phyloP scores from a whole-genome alignment of 495 filamentous ascomycete genomes.

The Talaromyces thailandensis region DNA sequence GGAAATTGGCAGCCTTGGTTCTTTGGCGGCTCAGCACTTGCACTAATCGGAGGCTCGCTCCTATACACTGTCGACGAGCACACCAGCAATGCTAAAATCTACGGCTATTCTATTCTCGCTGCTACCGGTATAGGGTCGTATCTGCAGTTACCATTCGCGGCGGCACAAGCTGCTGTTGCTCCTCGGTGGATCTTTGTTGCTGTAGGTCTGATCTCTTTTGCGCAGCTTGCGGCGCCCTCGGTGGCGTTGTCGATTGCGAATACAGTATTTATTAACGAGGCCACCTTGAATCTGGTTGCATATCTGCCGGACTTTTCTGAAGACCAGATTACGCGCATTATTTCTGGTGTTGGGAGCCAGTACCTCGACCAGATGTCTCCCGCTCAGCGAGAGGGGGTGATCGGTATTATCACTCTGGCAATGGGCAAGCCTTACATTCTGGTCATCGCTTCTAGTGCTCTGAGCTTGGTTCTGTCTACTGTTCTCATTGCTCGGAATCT shows the following conservation, averaged over 20 bases:
- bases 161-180: neutral
- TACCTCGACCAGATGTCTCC: neutral
- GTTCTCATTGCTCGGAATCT: neutral
- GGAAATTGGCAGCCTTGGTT: neutral
- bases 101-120: neutral
- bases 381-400: neutral
- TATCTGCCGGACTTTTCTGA: neutral
- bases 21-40: neutral
- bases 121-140: neutral
- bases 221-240: neutral
- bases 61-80: neutral
- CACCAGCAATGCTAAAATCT: neutral
- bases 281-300: neutral
- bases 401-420: neutral
- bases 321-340: neutral
- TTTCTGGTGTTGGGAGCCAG: neutral
- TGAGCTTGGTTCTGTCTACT: neutral
- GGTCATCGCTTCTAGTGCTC: neutral
- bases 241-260: neutral
- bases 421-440: neutral
- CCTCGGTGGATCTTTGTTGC: neutral
- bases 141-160: neutral
- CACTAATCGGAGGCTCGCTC: neutral
- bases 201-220: neutral
- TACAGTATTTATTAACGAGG: neutral